Conservation (phyloP, 2,329 filamentous ascomycete genomes). For the Exophiala mesophila region DNA sequence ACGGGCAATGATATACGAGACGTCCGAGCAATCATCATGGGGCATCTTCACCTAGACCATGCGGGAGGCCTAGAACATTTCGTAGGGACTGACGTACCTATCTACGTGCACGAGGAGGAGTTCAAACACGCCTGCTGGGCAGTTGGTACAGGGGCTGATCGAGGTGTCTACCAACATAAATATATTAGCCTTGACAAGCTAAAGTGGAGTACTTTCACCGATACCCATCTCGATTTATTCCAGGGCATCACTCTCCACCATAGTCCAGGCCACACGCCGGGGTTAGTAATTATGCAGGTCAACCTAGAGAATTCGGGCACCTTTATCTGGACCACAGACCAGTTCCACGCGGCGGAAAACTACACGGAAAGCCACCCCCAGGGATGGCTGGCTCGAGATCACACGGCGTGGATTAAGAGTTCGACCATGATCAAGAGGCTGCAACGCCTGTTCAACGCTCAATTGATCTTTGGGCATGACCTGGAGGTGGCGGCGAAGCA, state of each 20-base stretch:
- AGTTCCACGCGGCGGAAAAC: conserved; percentile 39
- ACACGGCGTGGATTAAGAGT: conserved; percentile 35
- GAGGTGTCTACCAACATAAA: conserved; percentile 36
- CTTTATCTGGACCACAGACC: conserved; percentile 40
- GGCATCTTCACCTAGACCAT: conserved; percentile 47
- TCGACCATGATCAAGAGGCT: conserved; percentile 32
- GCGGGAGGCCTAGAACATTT: conserved; percentile 47
- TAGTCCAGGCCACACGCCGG: conserved; percentile 35
- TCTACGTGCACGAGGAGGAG: conserved; percentile 46
- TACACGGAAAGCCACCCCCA: conserved; percentile 33
- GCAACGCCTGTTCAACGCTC: conserved; percentile 30
- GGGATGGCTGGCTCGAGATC: conserved; percentile 35
- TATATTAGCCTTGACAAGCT: conserved; percentile 34
- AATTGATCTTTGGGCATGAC: conserved; percentile 34
- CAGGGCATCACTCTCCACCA: conserved; percentile 38
- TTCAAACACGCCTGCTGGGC: conserved; percentile 45
- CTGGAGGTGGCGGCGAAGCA: conserved; percentile 17
- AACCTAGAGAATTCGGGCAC: conserved; percentile 35
- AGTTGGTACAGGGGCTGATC: conserved; percentile 39
- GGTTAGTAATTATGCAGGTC: conserved; percentile 35
- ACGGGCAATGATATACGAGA: conserved; percentile 42
- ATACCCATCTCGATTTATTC: conserved; percentile 36
- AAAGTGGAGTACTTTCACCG: conserved; percentile 43
- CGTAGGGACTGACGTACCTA: conserved; percentile 38
- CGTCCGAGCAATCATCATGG: conserved; percentile 44